Conservation (phyloP, 371 early-diverging fungal genomes). For the Mucor plumbeus region DNA sequence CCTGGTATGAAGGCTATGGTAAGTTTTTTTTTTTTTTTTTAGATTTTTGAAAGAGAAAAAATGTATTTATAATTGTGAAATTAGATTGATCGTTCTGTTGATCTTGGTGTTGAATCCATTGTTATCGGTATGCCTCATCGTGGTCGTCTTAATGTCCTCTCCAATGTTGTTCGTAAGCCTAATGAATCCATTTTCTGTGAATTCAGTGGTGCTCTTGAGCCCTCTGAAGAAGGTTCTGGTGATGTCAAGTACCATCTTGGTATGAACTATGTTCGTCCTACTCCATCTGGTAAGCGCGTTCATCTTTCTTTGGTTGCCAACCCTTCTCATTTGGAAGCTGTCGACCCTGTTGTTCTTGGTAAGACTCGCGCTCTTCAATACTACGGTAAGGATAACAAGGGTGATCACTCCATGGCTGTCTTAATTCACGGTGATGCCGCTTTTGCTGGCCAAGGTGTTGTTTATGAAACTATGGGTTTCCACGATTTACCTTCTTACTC, state of each 20-base stretch:
- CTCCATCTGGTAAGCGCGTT: constrained; percentile 94
- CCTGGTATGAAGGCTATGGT: constrained; percentile 97
- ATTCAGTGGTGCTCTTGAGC: constrained; percentile 81
- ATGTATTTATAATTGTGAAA: not conserved
- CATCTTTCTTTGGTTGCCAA: constrained; percentile 96
- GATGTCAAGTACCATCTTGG: constrained; percentile 98
- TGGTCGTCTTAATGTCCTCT: constrained; percentile 97
- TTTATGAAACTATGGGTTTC: constrained; percentile 96
- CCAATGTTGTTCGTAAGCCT: constrained; percentile 97
- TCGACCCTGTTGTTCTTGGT: constrained; percentile 96
- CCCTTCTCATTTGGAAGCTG: constrained; percentile 98
- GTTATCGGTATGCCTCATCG: constrained; percentile 99
- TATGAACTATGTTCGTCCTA: constrained; percentile 95
- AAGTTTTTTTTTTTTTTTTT: constrained; percentile 32
- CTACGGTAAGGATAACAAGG: constrained; percentile 85
- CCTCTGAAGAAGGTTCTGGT: constrained; percentile 93
- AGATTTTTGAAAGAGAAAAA: not conserved
- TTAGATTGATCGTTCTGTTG: constrained; percentile 91
- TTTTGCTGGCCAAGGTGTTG: constrained; percentile 96
- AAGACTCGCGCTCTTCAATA: constrained; percentile 95
- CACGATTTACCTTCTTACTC: constrained; percentile 93
- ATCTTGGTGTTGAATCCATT: constrained; percentile 91
- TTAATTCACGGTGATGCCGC: constrained; percentile 98
- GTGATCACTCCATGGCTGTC: constrained; percentile 86
- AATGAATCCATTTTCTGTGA: constrained; percentile 97